Conservation (phyloP, 1,139 yeast species). For the Debaryomycetaceae sp. region DNA sequence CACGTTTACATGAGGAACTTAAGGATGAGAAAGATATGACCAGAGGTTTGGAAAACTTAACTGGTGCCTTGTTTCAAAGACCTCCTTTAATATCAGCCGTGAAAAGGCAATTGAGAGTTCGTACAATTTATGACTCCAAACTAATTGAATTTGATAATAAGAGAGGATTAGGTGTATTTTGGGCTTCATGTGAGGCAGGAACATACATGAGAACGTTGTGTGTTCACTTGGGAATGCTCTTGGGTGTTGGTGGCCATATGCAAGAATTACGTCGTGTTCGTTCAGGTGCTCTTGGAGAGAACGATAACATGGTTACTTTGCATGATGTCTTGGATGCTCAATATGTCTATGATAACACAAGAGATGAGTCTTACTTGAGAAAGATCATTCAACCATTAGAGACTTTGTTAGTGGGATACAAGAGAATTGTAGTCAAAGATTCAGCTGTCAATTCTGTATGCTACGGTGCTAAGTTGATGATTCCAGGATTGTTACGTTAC, state of each 20-base stretch:
- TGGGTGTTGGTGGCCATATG: conserved; percentile 99
- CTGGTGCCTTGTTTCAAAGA: conserved; percentile 98
- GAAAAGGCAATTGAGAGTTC: conserved; percentile 96
- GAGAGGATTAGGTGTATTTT: conserved; percentile 94
- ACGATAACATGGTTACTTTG: conserved; percentile 87
- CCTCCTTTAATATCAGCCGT: conserved; percentile 99
- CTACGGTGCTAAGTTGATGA: conserved; percentile 98
- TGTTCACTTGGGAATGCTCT: conserved; percentile 96
- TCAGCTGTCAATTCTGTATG: conserved; percentile 98
- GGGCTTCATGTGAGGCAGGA: conserved; percentile 99
- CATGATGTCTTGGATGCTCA: conserved; percentile 98
- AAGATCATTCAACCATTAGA: conserved; percentile 94
- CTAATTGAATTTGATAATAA: conserved; percentile 94
- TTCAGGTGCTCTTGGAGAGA: conserved; percentile 92
- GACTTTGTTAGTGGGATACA: conserved; percentile 88
- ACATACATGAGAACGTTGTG: conserved; percentile 99
- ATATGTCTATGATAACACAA: conserved; percentile 94
- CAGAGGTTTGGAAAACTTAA: conserved; percentile 84
- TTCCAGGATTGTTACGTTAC: conserved; percentile 95
- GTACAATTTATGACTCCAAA: conserved; percentile 96
- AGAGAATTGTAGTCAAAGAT: conserved; percentile 96
- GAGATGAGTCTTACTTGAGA: conserved; percentile 94
- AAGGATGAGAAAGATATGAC: conserved; percentile 88
- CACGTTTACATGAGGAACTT: conserved; percentile 89
- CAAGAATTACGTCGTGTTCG: conserved; percentile 99